Evolutionary conservation across 2,329 filamentous ascomycete species (phyloP).

Genomic region (Fusarium chaquense): DNA sequence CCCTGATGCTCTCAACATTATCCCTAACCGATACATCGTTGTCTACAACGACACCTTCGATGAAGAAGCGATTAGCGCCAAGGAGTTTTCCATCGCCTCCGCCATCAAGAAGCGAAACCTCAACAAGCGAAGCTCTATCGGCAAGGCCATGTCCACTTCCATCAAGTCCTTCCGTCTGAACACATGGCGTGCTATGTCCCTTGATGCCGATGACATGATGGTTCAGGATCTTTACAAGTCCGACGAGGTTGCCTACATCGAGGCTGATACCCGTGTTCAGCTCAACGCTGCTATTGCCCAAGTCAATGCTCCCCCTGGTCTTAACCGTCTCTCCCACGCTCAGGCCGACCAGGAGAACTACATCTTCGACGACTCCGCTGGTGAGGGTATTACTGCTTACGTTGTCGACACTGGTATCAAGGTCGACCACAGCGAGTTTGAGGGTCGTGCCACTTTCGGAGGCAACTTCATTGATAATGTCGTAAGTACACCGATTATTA

Average conservation of each 20-base stretch:
- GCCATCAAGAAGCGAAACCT: conserved; percentile 69
- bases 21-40: conserved; percentile 72
- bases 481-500: conserved; percentile 51
- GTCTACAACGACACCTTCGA: conserved; percentile 70
- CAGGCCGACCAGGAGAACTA: conserved; percentile 50
- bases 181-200: conserved; percentile 65
- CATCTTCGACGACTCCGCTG: conserved; percentile 65
- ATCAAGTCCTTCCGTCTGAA: conserved; percentile 62
- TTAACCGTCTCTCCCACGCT: conserved; percentile 65
- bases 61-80: conserved; percentile 61
- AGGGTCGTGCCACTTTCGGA: conserved; percentile 65
- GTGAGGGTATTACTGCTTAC: conserved; percentile 69
- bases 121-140: conserved; percentile 62
- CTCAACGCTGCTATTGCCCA: conserved; percentile 61
- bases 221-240: conserved; percentile 62
- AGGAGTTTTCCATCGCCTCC: conserved; percentile 61
- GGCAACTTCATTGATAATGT: conserved; percentile 64
- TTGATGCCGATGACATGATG: conserved; percentile 65
- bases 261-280: conserved; percentile 64
- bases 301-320: conserved; percentile 64
- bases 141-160: conserved; percentile 61
- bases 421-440: conserved; percentile 66
- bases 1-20: conserved; percentile 59
- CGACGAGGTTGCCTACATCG: conserved; percentile 64
- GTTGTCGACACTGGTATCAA: conserved; percentile 75